phyloP scores from a whole-genome alignment of 202 grass and related monocot species.

The Saccharum hybrid region DNA sequence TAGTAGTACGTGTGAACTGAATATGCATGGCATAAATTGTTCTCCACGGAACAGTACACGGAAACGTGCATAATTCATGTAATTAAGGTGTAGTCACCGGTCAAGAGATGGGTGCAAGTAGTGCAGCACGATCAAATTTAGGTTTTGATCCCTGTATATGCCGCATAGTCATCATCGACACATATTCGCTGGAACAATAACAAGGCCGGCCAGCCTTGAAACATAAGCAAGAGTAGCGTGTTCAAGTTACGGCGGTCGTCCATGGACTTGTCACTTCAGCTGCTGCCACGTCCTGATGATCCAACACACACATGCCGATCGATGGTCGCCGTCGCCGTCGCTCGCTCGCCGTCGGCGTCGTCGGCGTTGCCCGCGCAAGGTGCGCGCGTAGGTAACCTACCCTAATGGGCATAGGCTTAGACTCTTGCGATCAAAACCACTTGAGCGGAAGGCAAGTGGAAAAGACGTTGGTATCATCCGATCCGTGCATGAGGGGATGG shows the following conservation, averaged over 20 bases:
- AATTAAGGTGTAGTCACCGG: background rate
- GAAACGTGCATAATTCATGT: conserved; percentile 49
- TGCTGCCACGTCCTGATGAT: conserved; percentile 33
- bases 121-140: conserved; percentile 19
- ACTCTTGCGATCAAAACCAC: conserved; percentile 47
- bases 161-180: conserved; percentile 37
- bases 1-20: conserved; percentile 47
- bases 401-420: conserved; percentile 51
- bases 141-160: conserved; percentile 25
- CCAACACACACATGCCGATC: background rate
- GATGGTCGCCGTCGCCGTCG: conserved; percentile 6
- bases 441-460: conserved; percentile 33
- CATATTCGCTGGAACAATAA: conserved; percentile 41
- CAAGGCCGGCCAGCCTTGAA: background rate
- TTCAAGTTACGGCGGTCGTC: conserved; percentile 45
- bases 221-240: conserved; percentile 50
- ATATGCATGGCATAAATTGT: conserved; percentile 3
- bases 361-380: conserved; percentile 42
- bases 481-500: conserved; percentile 31
- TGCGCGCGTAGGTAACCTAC: conserved; percentile 55
- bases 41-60: background rate
- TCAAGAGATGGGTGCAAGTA: background rate
- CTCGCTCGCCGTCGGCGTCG: conserved; percentile 9
- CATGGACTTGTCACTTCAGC: conserved; percentile 46
- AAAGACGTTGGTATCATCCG: conserved; percentile 35